Percentiles rank a stretch among this genome's conserved stretches.
Evolutionary conservation across 441 rosid genomes (phyloP).

Genomic region (Melastoma candidum): DNA sequence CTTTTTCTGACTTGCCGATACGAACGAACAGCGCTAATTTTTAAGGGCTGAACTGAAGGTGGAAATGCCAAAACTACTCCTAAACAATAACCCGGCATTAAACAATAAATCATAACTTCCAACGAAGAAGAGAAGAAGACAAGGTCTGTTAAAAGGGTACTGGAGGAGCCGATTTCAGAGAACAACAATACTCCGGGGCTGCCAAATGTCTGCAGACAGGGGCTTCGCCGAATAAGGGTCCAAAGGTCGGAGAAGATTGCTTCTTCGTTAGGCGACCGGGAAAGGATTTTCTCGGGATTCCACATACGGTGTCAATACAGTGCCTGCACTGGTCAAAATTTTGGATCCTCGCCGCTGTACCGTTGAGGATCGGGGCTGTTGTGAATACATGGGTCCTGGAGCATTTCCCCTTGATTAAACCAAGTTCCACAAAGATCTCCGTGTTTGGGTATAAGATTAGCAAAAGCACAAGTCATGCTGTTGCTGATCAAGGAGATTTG

Average conservation of each 20-base stretch:
- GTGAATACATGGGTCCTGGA: slow-evolving; percentile 79
- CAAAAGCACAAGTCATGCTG: slow-evolving; percentile 86
- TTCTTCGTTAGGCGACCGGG: slow-evolving; percentile 27
- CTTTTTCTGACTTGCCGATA: no score
- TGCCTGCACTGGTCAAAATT: slow-evolving; percentile 53
- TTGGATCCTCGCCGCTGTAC: slow-evolving; percentile 75
- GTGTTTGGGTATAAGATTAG: slow-evolving; percentile 65
- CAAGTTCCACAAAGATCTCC: slow-evolving; percentile 66
- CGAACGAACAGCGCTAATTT: no score
- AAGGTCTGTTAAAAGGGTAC: slow-evolving; percentile 65
- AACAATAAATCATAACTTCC: no score
- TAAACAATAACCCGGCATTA: no score
- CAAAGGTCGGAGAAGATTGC: slow-evolving; percentile 69
- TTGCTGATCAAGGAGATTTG: slow-evolving; percentile 37
- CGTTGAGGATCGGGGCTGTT: slow-evolving; percentile 51
- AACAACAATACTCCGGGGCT: slow-evolving; percentile 71
- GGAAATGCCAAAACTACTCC: slow-evolving; percentile 19
- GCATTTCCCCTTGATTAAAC: slow-evolving; percentile 41
- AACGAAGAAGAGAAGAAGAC: slow-evolving; percentile 9
- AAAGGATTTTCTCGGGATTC: slow-evolving; percentile 68
- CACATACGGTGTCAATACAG: slow-evolving; percentile 51
- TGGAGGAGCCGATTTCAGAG: slow-evolving; percentile 73
- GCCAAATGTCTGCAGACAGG: slow-evolving; percentile 45
- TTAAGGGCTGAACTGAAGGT: slow-evolving; percentile 12
- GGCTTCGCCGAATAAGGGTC: slow-evolving; percentile 80